These are phyloP conservation scores for Amanita polypyramis DNA, from an alignment of 768 basidiomycete species.

Conservation along the genomic window DNA sequence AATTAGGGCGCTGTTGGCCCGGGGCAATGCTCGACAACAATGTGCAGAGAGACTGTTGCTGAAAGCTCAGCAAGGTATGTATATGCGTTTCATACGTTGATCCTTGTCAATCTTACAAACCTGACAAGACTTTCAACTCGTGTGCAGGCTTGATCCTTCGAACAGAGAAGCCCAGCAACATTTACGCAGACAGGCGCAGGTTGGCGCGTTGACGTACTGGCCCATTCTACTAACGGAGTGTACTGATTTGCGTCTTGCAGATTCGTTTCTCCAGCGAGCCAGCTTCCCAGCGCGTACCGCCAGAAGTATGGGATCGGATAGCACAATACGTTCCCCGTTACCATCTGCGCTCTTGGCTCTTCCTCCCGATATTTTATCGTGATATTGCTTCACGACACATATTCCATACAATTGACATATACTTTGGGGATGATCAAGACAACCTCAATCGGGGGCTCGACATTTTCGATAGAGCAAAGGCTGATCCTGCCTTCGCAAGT, in stretches of 20 bases:
- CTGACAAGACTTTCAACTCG: slow-evolving; percentile 44
- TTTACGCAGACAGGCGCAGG: slow-evolving; percentile 37
- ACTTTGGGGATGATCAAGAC: slow-evolving; percentile 57
- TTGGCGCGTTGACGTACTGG: slow-evolving; percentile 12
- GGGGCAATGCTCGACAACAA: slow-evolving; percentile 47
- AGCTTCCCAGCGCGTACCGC: slow-evolving; percentile 49
- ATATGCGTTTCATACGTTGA: neutral
- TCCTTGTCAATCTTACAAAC: neutral
- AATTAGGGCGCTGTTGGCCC: slow-evolving; percentile 43
- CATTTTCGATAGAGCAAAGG: slow-evolving; percentile 57
- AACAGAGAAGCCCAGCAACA: slow-evolving; percentile 33
- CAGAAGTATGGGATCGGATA: slow-evolving; percentile 61
- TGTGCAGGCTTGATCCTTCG: slow-evolving; percentile 45
- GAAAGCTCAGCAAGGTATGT: slow-evolving; percentile 50
- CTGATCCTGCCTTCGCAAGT: slow-evolving; percentile 49
- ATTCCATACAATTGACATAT: slow-evolving; percentile 58
- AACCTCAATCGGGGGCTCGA: slow-evolving; percentile 52
- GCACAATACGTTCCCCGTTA: slow-evolving; percentile 52
- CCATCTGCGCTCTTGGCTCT: slow-evolving; percentile 62
- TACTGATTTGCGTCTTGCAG: slow-evolving; percentile 16
- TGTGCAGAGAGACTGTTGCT: slow-evolving; percentile 44
- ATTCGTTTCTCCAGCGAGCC: slow-evolving; percentile 45
- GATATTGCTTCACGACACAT: slow-evolving; percentile 55
- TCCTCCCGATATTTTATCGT: slow-evolving; percentile 50
- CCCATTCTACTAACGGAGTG: neutral